A percentile compares a stretch with the other conserved stretches of the same genome.
These are phyloP conservation scores for Dujonia santamariae DNA, from an alignment of 1,139 yeast genomes.

Conservation along the genomic window DNA sequence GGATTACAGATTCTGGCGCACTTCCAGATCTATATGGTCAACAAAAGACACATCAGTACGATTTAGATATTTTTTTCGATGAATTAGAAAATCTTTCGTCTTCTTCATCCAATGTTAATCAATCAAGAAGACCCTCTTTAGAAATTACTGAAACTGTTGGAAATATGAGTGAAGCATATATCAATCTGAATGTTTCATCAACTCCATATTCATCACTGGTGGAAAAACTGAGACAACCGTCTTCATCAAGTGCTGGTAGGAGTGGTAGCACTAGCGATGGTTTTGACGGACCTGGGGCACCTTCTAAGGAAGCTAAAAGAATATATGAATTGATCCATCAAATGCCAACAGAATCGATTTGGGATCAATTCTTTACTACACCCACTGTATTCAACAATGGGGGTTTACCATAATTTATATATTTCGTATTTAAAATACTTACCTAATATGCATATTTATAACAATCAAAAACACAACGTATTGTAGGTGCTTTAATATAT, in stretches of 20 bases:
- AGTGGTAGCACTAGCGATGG: not conserved
- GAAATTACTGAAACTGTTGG: not conserved
- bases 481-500: too few relatives aligned
- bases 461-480: too few relatives aligned
- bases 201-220: not conserved
- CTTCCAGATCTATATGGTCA: not conserved
- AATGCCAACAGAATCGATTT: slow-evolving; percentile 65
- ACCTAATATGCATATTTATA: too few relatives aligned
- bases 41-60: slow-evolving; percentile 13
- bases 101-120: slow-evolving; percentile 1
- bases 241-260: not conserved
- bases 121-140: too few relatives aligned
- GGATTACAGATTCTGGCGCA: slow-evolving; percentile 6
- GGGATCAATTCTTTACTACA: slow-evolving; percentile 73
- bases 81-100: slow-evolving; percentile 36
- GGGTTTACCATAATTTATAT: too few relatives aligned
- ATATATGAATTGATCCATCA: slow-evolving; percentile 63
- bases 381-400: too few relatives aligned
- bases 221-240: slow-evolving; percentile 2
- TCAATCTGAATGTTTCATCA: slow-evolving; percentile 1
- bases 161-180: not conserved
- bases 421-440: too few relatives aligned
- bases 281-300: not conserved
- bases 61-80: slow-evolving; percentile 42
- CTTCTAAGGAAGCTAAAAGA: slow-evolving; percentile 38